Conservation (phyloP, 2,329 filamentous ascomycete genomes). For the Colletotrichum falcatum region DNA sequence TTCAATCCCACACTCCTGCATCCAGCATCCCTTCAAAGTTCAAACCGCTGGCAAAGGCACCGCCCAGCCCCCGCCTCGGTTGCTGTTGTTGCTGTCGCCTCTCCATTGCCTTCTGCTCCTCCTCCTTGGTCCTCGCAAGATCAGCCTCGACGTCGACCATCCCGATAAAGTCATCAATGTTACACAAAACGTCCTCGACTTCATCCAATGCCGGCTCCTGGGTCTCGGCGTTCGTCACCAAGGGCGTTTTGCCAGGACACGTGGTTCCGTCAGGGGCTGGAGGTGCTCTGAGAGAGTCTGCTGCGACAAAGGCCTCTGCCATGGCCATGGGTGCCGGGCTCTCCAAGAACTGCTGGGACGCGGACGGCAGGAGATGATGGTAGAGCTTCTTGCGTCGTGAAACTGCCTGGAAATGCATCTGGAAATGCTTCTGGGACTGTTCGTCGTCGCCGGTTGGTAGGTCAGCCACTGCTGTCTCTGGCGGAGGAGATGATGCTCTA, state of each 20-base stretch:
- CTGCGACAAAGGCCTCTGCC: constrained; percentile 62
- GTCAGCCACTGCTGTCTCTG: constrained; percentile 50
- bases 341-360: constrained; percentile 54
- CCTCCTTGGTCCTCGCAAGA: constrained; percentile 39
- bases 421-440: constrained; percentile 62
- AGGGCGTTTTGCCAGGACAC: constrained; percentile 6
- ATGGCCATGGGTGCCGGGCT: constrained; percentile 60
- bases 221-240: constrained; percentile 19
- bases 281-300: constrained; percentile 48
- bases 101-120: constrained; percentile 9
- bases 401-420: constrained; percentile 60
- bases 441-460: constrained; percentile 51
- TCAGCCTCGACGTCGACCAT: constrained; percentile 51
- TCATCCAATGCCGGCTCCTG: constrained; percentile 52
- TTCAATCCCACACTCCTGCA: constrained; percentile 27
- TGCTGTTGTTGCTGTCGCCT: constrained; percentile 2
- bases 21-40: constrained; percentile 16
- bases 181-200: constrained; percentile 59
- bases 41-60: not conserved
- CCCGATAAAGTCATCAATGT: constrained; percentile 60
- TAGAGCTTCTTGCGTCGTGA: constrained; percentile 50
- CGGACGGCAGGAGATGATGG: constrained; percentile 54
- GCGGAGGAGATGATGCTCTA: constrained; percentile 56
- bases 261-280: constrained; percentile 32
- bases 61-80: not conserved